Conservation (phyloP, 768 basidiomycete genomes). For the Amanita pseudoporphyria region DNA sequence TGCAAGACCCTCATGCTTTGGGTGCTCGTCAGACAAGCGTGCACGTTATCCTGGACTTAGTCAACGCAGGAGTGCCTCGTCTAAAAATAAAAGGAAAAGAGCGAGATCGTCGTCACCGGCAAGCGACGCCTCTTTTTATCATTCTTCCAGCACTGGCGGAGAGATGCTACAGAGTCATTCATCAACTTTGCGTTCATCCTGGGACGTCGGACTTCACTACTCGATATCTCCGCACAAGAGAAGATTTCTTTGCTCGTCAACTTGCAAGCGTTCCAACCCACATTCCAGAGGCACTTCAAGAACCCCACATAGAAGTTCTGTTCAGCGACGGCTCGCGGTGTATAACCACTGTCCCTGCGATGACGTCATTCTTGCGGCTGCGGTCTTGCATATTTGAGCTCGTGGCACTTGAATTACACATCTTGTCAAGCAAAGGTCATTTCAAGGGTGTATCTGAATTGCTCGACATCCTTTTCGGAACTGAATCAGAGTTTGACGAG, state of each 20-base stretch:
- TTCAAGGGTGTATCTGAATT: constrained; percentile 64
- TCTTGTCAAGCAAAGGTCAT: constrained; percentile 72
- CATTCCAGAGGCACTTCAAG: constrained; percentile 38
- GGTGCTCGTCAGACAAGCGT: constrained; percentile 62
- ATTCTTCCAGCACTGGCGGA: constrained; percentile 74
- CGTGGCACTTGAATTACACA: constrained; percentile 81
- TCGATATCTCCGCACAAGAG: constrained; percentile 78
- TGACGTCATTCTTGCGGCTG: constrained; percentile 71
- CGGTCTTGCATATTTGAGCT: constrained; percentile 82
- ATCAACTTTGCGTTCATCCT: constrained; percentile 83
- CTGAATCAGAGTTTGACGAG: constrained; percentile 40
- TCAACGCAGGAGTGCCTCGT: constrained; percentile 64
- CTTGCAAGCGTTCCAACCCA: constrained; percentile 66
- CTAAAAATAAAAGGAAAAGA: constrained; percentile 35
- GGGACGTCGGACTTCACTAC: constrained; percentile 73
- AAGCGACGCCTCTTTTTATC: constrained; percentile 45
- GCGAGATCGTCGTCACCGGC: constrained; percentile 19
- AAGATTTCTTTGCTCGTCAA: constrained; percentile 86
- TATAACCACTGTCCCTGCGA: constrained; percentile 52
- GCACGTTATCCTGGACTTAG: constrained; percentile 71
- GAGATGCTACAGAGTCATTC: constrained; percentile 71
- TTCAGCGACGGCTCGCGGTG: constrained; percentile 68
- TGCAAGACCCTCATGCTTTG: constrained; percentile 72
- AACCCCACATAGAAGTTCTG: constrained; percentile 47
- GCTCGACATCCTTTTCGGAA: constrained; percentile 74